Evolutionary conservation across 495 filamentous ascomycete species (phyloP).

Genomic region (Lichina pygmaea): DNA sequence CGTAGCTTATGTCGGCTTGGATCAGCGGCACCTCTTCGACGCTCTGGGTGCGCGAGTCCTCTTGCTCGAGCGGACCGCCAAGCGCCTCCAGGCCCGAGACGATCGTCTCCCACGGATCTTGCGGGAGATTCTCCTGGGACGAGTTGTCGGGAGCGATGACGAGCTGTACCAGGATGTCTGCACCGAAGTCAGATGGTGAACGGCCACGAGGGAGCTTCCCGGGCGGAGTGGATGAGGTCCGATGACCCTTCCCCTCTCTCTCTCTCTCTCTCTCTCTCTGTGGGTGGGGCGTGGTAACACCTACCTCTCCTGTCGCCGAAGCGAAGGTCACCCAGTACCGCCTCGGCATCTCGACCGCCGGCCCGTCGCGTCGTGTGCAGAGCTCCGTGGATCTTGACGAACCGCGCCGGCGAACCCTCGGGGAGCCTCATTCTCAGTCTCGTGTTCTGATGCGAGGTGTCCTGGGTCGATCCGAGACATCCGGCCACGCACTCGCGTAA

Average conservation of each 20-base stretch:
- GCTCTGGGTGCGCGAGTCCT: conserved; percentile 58
- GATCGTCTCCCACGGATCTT: conserved; percentile 91
- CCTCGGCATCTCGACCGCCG: conserved; percentile 89
- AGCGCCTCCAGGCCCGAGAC: conserved; percentile 88
- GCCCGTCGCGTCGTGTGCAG: conserved; percentile 93
- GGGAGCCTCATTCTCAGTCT: conserved; percentile 87
- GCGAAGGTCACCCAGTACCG: conserved; percentile 68
- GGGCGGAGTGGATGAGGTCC: neutral
- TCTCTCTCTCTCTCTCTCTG: too few species aligned
- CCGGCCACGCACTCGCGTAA: conserved; percentile 88
- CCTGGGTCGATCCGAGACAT: conserved; percentile 81
- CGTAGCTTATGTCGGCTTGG: conserved; percentile 82
- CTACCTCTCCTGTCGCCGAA: conserved; percentile 82
- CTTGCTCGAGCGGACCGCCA: conserved; percentile 68
- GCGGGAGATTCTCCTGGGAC: conserved; percentile 62
- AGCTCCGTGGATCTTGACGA: conserved; percentile 94
- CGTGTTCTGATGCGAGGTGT: conserved; percentile 93
- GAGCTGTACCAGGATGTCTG: conserved; percentile 81
- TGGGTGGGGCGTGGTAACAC: neutral
- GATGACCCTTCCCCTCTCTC: too few species aligned
- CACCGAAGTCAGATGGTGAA: conserved; percentile 1
- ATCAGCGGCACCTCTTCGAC: conserved; percentile 91
- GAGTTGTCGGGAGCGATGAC: conserved; percentile 76
- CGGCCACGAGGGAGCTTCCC: too few species aligned
- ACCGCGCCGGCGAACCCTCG: conserved; percentile 90